Base-by-base conservation (phyloP, 345 rosid species). In the Pistacia atlantica region DNA sequence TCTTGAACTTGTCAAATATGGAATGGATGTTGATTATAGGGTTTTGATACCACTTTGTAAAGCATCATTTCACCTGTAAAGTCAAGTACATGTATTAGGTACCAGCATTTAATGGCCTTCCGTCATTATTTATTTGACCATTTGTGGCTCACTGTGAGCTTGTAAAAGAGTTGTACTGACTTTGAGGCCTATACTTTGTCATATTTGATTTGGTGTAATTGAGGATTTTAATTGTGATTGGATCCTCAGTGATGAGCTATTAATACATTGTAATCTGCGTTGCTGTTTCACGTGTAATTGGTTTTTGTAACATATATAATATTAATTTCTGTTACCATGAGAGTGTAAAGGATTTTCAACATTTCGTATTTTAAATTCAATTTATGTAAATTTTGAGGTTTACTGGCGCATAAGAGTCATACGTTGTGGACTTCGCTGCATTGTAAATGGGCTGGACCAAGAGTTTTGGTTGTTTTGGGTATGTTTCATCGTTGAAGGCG, bases 41-140 rank as follows among this genome's bases (percentile, higher is more conserved):
- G 76, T 77, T 66, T 69, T 35, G 48, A 35, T 58, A 46, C 22
- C 64, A 57, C 20, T 56, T 65, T 83, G 82, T 83, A 75, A 59
- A 77, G 38, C 68, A 59, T 42, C 35, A 45, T 42, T 46, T 64
- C 62, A 70, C 16, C 66, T 82, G 80, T 69, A 81, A 75, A 72
- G 73, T 70, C 42, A 57, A 69, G 67, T 77, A 49, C 38, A 59
- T 81, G 79, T 79, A 77, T 77, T 81, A 65, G 84, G 78, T 73
- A 54, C 64, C 20, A 31, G 54, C 67, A 31, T 86, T 83, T 79
- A 79, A 75, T 62, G 71, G 78, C 80, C 82, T 77, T 77, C 79
- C 42, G 69, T 72, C 62, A 18, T 79, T 77, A 42, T 77, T 80
- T 79, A 28, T 61, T 69, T 75, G 70, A 63, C 65, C 16, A 22